Evolutionary conservation across 352 stramenopile genomes (phyloP).

Genomic region (Phytophthora foliorum): DNA sequence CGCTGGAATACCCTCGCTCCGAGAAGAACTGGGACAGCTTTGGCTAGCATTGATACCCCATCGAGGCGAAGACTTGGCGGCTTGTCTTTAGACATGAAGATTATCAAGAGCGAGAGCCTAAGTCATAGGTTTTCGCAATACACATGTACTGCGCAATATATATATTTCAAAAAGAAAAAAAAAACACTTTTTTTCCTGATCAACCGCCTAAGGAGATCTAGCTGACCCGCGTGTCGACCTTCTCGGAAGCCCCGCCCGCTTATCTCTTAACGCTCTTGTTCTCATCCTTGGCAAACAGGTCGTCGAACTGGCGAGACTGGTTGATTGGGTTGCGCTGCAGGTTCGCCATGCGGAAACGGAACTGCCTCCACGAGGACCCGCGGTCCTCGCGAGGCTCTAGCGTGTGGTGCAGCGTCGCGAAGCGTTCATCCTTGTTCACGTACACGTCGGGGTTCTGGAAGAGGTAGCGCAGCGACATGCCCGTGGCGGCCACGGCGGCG

Average conservation of each 20-base stretch:
- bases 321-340: slow-evolving; percentile 77
- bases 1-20: slow-evolving; percentile 59
- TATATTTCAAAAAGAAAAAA: too few species aligned
- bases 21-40: slow-evolving; percentile 42
- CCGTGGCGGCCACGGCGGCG: slow-evolving; percentile 44
- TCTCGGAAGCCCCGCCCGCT: slow-evolving; percentile 5
- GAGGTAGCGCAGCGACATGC: slow-evolving; percentile 54
- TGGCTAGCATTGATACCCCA: neutral
- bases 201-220: too few species aligned
- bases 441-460: slow-evolving; percentile 72
- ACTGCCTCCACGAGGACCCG: slow-evolving; percentile 61
- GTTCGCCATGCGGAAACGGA: slow-evolving; percentile 76
- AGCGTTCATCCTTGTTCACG: slow-evolving; percentile 71
- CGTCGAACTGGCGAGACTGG: slow-evolving; percentile 74
- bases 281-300: slow-evolving; percentile 61
- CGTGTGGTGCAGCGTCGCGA: slow-evolving; percentile 54
- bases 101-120: neutral
- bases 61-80: too few species aligned
- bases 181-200: slow-evolving; percentile 25
- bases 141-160: slow-evolving; percentile 40
- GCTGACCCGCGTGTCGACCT: slow-evolving; percentile 6
- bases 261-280: slow-evolving; percentile 71
- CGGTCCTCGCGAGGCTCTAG: slow-evolving; percentile 44
- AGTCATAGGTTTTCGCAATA: neutral
- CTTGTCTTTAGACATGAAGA: too few species aligned